Percentiles rank a stretch among this genome's conserved stretches.
Evolutionary conservation across 108 stramenopile species (phyloP).

Genomic region (Mayamaea pseudoterrestris): DNA sequence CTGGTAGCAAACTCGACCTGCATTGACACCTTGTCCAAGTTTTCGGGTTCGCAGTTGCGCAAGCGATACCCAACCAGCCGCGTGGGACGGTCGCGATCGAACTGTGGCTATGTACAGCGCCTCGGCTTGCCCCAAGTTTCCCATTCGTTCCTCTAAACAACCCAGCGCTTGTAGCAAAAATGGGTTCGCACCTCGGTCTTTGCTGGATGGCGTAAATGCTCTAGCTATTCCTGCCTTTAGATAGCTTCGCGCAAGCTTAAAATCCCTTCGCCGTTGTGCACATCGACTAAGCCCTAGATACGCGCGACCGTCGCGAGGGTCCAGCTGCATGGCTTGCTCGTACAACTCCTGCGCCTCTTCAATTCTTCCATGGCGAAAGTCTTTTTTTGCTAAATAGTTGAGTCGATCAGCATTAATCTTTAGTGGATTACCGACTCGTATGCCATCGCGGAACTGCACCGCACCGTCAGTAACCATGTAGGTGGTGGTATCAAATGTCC

Average conservation of each 20-base stretch:
- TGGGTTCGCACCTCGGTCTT: slow-evolving; percentile 62
- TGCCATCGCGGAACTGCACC: slow-evolving; percentile 68
- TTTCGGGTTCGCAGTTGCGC: slow-evolving; percentile 75
- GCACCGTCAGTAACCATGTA: slow-evolving; percentile 64
- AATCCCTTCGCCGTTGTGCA: slow-evolving; percentile 64
- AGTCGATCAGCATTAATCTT: slow-evolving; percentile 62
- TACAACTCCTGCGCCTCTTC: slow-evolving; percentile 60
- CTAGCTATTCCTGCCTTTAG: slow-evolving; percentile 48
- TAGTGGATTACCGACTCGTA: slow-evolving; percentile 52
- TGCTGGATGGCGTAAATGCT: slow-evolving; percentile 9
- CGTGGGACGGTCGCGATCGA: slow-evolving; percentile 65
- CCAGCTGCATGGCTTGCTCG: slow-evolving; percentile 35
- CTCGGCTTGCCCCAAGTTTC: slow-evolving; percentile 64
- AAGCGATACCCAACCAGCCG: slow-evolving; percentile 73
- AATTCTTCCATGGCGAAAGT: slow-evolving; percentile 37
- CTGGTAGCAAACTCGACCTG: slow-evolving; percentile 67
- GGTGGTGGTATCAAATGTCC: slow-evolving; percentile 40
- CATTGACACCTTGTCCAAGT: slow-evolving; percentile 53
- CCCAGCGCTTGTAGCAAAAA: slow-evolving; percentile 78
- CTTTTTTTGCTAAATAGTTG: slow-evolving; percentile 59
- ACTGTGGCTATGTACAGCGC: slow-evolving; percentile 52
- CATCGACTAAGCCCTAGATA: slow-evolving; percentile 76
- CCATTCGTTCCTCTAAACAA: slow-evolving; percentile 62
- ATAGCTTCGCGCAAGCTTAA: slow-evolving; percentile 40
- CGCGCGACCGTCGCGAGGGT: slow-evolving; percentile 69